Conservation (phyloP, 129 eudicot genomes). For the Tanacetum coccineum region DNA sequence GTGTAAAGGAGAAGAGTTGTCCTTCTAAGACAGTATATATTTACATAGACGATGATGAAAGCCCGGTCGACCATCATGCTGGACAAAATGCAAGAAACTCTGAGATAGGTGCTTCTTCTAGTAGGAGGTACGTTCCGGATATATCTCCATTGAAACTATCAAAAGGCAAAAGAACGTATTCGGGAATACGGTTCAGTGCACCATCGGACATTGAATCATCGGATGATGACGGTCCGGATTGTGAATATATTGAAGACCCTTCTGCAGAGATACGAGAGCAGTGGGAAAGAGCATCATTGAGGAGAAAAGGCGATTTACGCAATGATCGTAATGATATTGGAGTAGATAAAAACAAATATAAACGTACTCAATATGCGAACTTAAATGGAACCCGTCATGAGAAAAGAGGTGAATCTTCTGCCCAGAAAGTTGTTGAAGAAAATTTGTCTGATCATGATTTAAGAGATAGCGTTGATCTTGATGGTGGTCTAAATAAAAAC, state of each 20-base stretch:
- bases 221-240: constrained; percentile 49
- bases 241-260: constrained; percentile 67
- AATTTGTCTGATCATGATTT: constrained; percentile 16
- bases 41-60: constrained; percentile 76
- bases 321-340: too few species aligned
- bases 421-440: constrained; percentile 6
- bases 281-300: constrained; percentile 83
- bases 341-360: too few species aligned
- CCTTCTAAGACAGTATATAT: constrained; percentile 41
- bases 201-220: constrained; percentile 45
- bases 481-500: constrained; percentile 7
- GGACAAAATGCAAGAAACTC: constrained; percentile 24
- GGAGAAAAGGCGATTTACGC: constrained; percentile 26
- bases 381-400: neutral
- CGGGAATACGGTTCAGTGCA: constrained; percentile 26
- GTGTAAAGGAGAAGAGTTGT: constrained; percentile 32
- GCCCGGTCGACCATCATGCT: constrained; percentile 17
- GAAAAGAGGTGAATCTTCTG: constrained; percentile 14
- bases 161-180: constrained; percentile 61
- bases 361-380: too few species aligned
- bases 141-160: constrained; percentile 62
- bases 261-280: constrained; percentile 51
- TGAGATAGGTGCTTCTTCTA: constrained; percentile 42
- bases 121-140: constrained; percentile 30
- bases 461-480: neutral